Percentiles rank a stretch among this genome's conserved stretches.
Evolutionary conservation across 345 rosid genomes (phyloP).

Genomic region (Aquilaria yunnanensis): DNA sequence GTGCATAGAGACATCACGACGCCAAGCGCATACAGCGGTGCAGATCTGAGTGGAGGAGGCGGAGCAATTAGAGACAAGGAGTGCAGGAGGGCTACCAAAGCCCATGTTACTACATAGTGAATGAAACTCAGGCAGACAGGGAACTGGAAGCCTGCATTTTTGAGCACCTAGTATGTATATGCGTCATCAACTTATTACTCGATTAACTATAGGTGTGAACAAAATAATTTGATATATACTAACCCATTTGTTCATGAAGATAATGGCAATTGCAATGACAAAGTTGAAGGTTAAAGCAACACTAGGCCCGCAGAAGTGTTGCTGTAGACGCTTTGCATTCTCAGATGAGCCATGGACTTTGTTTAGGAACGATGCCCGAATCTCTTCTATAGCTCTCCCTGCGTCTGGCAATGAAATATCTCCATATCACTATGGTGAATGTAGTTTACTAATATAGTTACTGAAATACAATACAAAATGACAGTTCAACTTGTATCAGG

Average conservation of each 20-base stretch:
- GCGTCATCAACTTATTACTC: too few relatives aligned
- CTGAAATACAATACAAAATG: background rate
- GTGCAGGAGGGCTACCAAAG: conserved; percentile 6
- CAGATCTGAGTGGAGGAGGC: conserved; percentile 8
- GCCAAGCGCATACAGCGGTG: conserved; percentile 6
- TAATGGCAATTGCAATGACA: conserved; percentile 24
- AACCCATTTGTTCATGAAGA: conserved; percentile 25
- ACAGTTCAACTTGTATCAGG: background rate
- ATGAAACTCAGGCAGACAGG: conserved; percentile 10
- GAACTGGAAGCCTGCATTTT: conserved; percentile 15
- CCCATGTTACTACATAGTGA: conserved; percentile 12
- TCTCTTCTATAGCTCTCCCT: conserved; percentile 45
- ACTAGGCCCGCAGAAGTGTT: conserved; percentile 25
- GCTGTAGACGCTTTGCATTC: conserved; percentile 27
- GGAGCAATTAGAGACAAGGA: conserved; percentile 11
- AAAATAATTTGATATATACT: background rate
- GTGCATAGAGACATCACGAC: conserved; percentile 19
- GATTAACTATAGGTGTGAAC: too few relatives aligned
- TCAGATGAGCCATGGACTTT: conserved; percentile 22
- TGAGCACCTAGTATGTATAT: conserved; percentile 2
- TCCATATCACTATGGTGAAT: too few relatives aligned
- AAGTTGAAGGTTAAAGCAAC: conserved; percentile 31
- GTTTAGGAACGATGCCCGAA: conserved; percentile 35
- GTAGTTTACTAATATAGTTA: too few relatives aligned
- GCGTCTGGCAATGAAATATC: too few relatives aligned